Evolutionary conservation across 148 eudicot species (phyloP), one percentile per base, ranked within the genome.

Genomic region (Mesembryanthemum crystallinum): DNA sequence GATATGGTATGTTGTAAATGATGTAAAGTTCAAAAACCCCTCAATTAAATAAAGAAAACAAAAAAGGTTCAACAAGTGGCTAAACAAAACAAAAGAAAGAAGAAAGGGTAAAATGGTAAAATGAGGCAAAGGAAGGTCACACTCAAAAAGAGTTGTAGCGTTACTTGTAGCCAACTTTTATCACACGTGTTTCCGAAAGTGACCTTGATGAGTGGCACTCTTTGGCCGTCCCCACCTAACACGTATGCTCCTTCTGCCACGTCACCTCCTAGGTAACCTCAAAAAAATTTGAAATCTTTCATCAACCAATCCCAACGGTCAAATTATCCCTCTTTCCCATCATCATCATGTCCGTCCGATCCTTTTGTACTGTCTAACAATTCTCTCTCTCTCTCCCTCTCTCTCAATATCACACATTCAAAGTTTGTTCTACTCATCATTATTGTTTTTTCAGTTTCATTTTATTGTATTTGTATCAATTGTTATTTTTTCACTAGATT

Each of bases 161-260:
- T n/a, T n/a, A n/a, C n/a, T n/a, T n/a, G n/a, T n/a, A n/a, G n/a
- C 20, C 59, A 25, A 58, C 33, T 54, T 67, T 61, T 29, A 45
- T 8, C 75, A 74, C 78, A 80, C 78, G 82, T 80, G 82, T 64
- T 80, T 68, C 28, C 6, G 25, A 69, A 76, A 69, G 24, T 21
- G 58, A 76, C 4, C 27, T 17, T 57, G 37, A 69, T 39, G 37
- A 69, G 55, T 74, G 78, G 63, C 78, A 79, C 74, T 69, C 43
- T 55, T 52, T 67, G 62, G 42, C 52, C 29, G 77, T 59, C 78
- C 82, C 82, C 69, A 79, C 77, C 69, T 27, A 55, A 79, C 82
- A 71, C 67, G 73, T 75, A 79, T n/a, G 65, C 74, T 7, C 15
- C 8, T 45, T 39, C 39, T 28, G n/a, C 82, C 82, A 80, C 39